Evolutionary conservation across 179 eudicot species (phyloP), one percentile per base, ranked within the genome.

Genomic region (Silene vulgaris): DNA sequence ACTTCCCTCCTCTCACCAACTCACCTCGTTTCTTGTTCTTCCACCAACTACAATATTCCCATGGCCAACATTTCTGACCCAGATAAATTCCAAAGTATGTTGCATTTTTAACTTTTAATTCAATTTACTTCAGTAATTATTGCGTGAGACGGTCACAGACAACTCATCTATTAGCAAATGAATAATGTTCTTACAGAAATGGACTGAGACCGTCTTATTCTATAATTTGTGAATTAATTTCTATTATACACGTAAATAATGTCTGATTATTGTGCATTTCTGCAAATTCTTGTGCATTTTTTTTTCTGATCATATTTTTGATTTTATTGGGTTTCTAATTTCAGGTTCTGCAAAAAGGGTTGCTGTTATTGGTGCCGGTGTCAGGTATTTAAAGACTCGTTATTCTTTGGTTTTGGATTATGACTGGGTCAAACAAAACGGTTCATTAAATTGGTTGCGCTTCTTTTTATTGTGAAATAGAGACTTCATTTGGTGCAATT

Each of bases 321-420:
- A 7, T 28, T 0, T 32, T 56, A 1, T 11, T 69, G 62, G 79
- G 63, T 77, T 82, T 85, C n/a, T n/a, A 5, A 5, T 29, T 72
- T 5, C 80, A 93, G 97, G 82, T 81, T 73, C 84, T 76, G 79
- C 82, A 48, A 90, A 84, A 82, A 88, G 91, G 73, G 96, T 94
- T 72, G 98, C 98, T 45, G 98, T 94, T 78, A 85, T 94, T 80
- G 98, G 98, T 79, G 98, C 97, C 75, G 98, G 97, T 78, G 89
- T 92, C 62, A 91, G 98, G 98, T 69, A 65, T 62, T 43, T 65
- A 9, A 29, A 28, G 29, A 23, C 62, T 29, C 40, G 2, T 37
- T 32, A 3, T 70, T 64, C 72, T 21, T 45, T 17, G 71, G 60
- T 1, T 40, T 12, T 16, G 26, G 12, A 43, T 43, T 43, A 43